Evolutionary conservation across 805 yeast genomes (phyloP), one percentile per base, ranked within the genome.

Genomic region (Sporopachydermia quercuum): DNA sequence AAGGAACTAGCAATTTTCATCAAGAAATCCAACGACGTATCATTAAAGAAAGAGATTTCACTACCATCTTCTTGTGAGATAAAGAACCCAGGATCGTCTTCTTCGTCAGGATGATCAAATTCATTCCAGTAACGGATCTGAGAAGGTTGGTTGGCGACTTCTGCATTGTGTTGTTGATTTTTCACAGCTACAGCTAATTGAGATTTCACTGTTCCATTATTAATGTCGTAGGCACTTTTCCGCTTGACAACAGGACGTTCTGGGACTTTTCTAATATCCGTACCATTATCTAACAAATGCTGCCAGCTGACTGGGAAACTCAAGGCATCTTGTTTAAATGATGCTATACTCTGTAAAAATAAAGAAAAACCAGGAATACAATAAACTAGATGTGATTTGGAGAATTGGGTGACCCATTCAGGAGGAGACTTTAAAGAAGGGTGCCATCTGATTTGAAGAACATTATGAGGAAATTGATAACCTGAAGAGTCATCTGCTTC

Each of bases 31-130:
- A 60, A 43, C 37, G 53, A 41, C 38, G 52, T 44, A 45, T 54
- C 47, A 36, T 50, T 42, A 44, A 49, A 49, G 16, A 56, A 42
- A 5, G 47, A 48, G 4, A 47, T 52, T 15, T 50, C 55, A 34
- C 51, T 52, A n/a, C 43, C 46, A 6, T 48, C 51, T 8, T 55
- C 65, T 61, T 65, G 17, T 47, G 47, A 14, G 50, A 52, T 54
- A 30, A 65, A 61, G 39, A 60, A 56, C 3, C 61, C 63, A 4
- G 49, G 59, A 23, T 53, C 61, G 19, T 61, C 64, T 42, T 61
- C 73, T 36, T 57, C 70, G 42, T 74, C 81, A 1, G 77, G 73
- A 48, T 76, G 64, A 48, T 76, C 82, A 50, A 76, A 76, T 55
- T 76, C 82, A 49, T 76, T 76, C 82, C 82, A 76, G 52, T 76